These are phyloP conservation scores for Acorus calamus DNA, from an alignment of 106 monocot genomes.

Conservation along the genomic window DNA sequence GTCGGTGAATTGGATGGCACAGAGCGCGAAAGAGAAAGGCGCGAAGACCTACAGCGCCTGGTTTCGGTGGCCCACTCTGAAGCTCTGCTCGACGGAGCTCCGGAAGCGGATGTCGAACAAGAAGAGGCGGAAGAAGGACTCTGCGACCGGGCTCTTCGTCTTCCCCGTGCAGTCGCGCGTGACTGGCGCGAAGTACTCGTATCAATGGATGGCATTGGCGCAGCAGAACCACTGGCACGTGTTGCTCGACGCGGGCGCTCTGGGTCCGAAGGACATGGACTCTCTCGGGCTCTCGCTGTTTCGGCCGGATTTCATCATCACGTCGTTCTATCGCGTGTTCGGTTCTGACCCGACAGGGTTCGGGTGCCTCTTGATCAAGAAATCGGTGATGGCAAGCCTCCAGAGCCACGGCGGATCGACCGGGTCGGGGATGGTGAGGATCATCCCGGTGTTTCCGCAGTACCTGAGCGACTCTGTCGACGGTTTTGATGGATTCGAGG, in stretches of 20 bases:
- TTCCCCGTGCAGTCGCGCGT: conserved; percentile 1
- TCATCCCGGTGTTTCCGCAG: neutral
- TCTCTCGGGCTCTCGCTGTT: too few species aligned
- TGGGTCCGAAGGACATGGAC: too few species aligned
- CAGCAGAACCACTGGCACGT: neutral
- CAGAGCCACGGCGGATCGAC: neutral
- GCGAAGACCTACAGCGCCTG: too few species aligned
- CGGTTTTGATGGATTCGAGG: neutral
- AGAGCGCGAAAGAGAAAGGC: too few species aligned
- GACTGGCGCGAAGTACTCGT: neutral
- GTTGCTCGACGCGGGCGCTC: too few species aligned
- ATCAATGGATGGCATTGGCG: conserved; percentile 6
- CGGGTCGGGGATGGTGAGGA: conserved; percentile 3
- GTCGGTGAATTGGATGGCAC: too few species aligned
- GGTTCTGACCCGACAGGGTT: neutral
- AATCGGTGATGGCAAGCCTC: neutral
- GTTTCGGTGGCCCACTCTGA: too few species aligned
- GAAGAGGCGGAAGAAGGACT: neutral
- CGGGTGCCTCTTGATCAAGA: conserved; percentile 1
- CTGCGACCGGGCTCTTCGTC: neutral
- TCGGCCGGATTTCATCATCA: neutral
- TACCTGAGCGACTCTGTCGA: neutral
- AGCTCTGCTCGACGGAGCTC: too few species aligned
- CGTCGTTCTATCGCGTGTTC: too few species aligned
- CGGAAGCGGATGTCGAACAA: too few species aligned